Evolutionary conservation across 139 green algal genomes (phyloP), one percentile per base, ranked within the genome.

Genomic region (Raphidocelis subcapitata): DNA sequence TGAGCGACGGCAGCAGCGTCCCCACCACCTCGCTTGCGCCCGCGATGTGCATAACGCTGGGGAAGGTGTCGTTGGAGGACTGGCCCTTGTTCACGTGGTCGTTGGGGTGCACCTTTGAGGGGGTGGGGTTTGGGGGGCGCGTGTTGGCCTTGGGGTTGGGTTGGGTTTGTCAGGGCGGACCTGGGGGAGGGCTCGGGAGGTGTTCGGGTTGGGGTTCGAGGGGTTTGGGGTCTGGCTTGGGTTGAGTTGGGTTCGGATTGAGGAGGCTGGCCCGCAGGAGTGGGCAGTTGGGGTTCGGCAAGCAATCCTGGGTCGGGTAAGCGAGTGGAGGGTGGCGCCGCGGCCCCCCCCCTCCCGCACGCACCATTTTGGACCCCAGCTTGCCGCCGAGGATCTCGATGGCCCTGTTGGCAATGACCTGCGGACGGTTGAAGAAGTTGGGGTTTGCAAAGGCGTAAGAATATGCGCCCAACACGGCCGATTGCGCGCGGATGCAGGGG

Each of bases 21-120:
- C 77, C 31, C 31, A 89, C 70, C 24, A 93, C 79, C 69, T 96
- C 87, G 3, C 79, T 82, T 5, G 85, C 94, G 10, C 85, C 89
- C 10, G 94, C 91, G 51, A 99, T 97, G 84, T 98, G 92, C 92
- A 98, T 97, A 28, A 95, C 94, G 3, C 86, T 95, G 4, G 95
- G 95, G 70, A 98, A 98, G 37, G 95, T 98, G 85, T 99, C 95
- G 70, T 99, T 99, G 35, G 88, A 96, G 64, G 79, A 92, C 82
- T 98, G 94, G 28, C 92, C 92, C 77, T 91, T 91, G 89, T 98
- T 99, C 23, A 98, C 94, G 81, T 99, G 91, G 79, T 98, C 95
- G 76, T 98, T 99, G 57, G 95, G 95, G 77, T 98, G 94, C 28
- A 98, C 89, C 32, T 5, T n/a, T n/a, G 26, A 47, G 3, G 3